Conservation (phyloP, 768 basidiomycete species). For the Gyrodon lividus region DNA sequence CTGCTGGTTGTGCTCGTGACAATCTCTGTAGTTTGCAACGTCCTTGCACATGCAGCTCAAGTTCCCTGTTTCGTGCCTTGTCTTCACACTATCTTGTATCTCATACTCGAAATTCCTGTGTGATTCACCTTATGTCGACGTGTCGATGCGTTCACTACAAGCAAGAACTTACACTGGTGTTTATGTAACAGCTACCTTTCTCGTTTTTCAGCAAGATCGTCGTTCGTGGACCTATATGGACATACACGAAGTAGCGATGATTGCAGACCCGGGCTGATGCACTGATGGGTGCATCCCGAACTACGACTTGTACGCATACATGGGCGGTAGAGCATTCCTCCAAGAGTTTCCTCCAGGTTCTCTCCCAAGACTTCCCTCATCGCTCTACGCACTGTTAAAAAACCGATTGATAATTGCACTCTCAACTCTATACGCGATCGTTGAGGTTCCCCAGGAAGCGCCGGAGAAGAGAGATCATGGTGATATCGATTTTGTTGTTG, state of each 20-base stretch:
- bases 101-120: too few relatives aligned
- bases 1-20: too few relatives aligned
- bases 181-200: slow-evolving; percentile 12
- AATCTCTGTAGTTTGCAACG: too few relatives aligned
- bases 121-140: too few relatives aligned
- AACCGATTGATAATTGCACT: slow-evolving; percentile 42
- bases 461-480: slow-evolving; percentile 67
- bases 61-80: too few relatives aligned
- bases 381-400: slow-evolving; percentile 53
- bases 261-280: too few relatives aligned
- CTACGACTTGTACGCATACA: slow-evolving; percentile 23
- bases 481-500: slow-evolving; percentile 68
- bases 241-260: not conserved
- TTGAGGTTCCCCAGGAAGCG: slow-evolving; percentile 57
- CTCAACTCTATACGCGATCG: slow-evolving; percentile 45
- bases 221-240: slow-evolving; percentile 2
- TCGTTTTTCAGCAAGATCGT: slow-evolving; percentile 13
- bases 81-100: too few relatives aligned
- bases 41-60: too few relatives aligned
- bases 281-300: not conserved
- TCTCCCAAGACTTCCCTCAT: slow-evolving; percentile 63
- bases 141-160: too few relatives aligned
- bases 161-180: too few relatives aligned
- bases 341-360: slow-evolving; percentile 40
- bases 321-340: slow-evolving; percentile 74